These are phyloP conservation scores for Coemansia sp. DNA, from an alignment of 192 early-diverging fungal species.

Conservation along the genomic window DNA sequence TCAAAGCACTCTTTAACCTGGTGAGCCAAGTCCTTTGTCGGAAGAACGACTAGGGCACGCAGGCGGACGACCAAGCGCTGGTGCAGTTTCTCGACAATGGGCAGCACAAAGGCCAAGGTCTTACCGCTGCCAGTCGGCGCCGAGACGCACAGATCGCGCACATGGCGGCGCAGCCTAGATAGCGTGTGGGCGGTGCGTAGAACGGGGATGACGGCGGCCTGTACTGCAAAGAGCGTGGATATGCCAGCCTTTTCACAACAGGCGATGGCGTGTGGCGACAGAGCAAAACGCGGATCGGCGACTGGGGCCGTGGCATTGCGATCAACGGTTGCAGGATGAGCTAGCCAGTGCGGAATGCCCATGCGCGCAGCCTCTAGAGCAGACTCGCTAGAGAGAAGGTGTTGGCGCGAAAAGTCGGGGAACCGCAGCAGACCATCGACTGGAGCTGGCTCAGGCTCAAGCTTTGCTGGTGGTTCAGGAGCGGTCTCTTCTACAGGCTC, in stretches of 20 bases:
- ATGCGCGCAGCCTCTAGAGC: constrained; percentile 45
- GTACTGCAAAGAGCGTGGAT: constrained; percentile 84
- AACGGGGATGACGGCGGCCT: constrained; percentile 82
- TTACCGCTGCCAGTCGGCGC: constrained; percentile 97
- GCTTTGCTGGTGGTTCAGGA: constrained; percentile 6
- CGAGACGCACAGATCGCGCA: constrained; percentile 92
- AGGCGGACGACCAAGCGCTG: constrained; percentile 76
- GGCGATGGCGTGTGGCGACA: constrained; percentile 66
- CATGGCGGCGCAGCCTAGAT: constrained; percentile 69
- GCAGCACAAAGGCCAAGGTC: constrained; percentile 93
- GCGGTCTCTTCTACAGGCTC: constrained; percentile 7
- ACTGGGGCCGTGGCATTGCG: constrained; percentile 59
- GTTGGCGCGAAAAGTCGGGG: constrained; percentile 54
- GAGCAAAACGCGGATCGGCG: constrained; percentile 56
- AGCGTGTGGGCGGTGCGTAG: constrained; percentile 69
- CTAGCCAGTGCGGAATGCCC: constrained; percentile 91
- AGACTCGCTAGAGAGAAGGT: constrained; percentile 23
- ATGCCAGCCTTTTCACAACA: constrained; percentile 69
- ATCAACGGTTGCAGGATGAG: constrained; percentile 74
- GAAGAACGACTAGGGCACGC: constrained; percentile 87
- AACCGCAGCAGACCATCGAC: constrained; percentile 43
- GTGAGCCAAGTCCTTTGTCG: constrained; percentile 87
- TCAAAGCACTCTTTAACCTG: constrained; percentile 92
- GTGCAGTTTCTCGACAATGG: constrained; percentile 84
- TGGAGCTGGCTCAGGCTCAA: constrained; percentile 16